Conservation (phyloP, 106 monocot species). For the Dendrobium catenatum region DNA sequence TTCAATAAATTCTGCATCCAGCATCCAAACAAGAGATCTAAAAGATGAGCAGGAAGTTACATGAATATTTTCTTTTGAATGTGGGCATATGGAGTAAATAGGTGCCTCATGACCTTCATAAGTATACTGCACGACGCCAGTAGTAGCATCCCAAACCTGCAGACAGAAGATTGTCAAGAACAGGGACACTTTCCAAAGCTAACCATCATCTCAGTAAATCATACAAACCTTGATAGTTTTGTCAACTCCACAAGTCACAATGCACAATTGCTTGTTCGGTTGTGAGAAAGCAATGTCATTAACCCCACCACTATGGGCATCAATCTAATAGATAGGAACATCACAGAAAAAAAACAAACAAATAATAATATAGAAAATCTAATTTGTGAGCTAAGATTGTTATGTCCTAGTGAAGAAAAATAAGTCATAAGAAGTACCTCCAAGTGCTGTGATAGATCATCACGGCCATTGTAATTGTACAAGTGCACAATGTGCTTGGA, state of each 20-base stretch:
- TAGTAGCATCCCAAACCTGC: conserved; percentile 46
- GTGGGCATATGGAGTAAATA: conserved; percentile 52
- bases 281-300: conserved; percentile 80
- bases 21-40: not conserved
- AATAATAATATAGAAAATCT: not conserved
- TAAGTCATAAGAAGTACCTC: conserved; percentile 32
- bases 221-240: conserved; percentile 55
- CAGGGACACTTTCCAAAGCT: not conserved
- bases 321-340: conserved; percentile 36
- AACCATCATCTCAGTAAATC: not conserved
- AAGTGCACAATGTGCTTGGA: conserved; percentile 61
- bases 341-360: not conserved
- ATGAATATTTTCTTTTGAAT: conserved; percentile 36
- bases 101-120: conserved; percentile 47
- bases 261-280: conserved; percentile 31
- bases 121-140: conserved; percentile 21
- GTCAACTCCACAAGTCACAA: conserved; percentile 85
- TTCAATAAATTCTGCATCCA: not conserved
- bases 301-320: conserved; percentile 81
- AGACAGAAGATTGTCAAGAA: not conserved
- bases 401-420: not conserved
- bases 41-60: conserved; percentile 20
- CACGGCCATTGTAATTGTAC: conserved; percentile 38
- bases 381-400: not conserved
- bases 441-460: conserved; percentile 24